phyloP scores from a whole-genome alignment of 2,329 filamentous ascomycete genomes.

The Botrytis cinerea region DNA sequence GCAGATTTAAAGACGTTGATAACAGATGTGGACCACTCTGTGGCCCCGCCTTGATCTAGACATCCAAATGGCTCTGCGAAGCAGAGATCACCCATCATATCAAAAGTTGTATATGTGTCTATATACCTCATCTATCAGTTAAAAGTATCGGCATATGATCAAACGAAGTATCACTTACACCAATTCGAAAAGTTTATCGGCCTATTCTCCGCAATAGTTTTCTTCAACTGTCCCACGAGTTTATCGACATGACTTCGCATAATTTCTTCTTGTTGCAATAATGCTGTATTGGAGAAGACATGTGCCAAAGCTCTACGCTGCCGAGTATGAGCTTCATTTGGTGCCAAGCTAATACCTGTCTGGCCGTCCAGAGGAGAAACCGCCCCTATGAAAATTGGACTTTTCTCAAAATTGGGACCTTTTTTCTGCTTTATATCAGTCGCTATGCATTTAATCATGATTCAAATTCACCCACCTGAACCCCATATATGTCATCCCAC shows the following conservation, averaged over 20 bases:
- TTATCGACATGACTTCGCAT: slow-evolving; percentile 25
- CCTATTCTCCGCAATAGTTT: background rate
- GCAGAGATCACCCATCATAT: slow-evolving; percentile 47
- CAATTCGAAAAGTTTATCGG: slow-evolving; percentile 3
- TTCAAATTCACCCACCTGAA: slow-evolving; percentile 13
- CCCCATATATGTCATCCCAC: slow-evolving; percentile 6
- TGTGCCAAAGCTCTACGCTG: slow-evolving; percentile 36
- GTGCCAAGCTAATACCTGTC: slow-evolving; percentile 23
- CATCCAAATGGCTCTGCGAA: slow-evolving; percentile 47
- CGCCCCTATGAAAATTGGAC: slow-evolving; percentile 24
- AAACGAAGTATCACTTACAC: slow-evolving; percentile 2
- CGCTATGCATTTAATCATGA: background rate
- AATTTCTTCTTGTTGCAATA: slow-evolving; percentile 39
- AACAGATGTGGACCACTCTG: slow-evolving; percentile 23
- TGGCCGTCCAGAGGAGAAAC: slow-evolving; percentile 17
- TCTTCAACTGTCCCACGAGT: background rate
- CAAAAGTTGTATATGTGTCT: slow-evolving; percentile 41
- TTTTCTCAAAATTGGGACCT: slow-evolving; percentile 14
- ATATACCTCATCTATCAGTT: too few species aligned
- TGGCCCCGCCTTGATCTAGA: slow-evolving; percentile 35
- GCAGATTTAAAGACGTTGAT: slow-evolving; percentile 24
- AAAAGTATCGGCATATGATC: background rate
- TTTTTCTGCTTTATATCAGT: slow-evolving; percentile 21
- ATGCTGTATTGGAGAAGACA: slow-evolving; percentile 40
- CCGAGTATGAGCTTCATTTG: slow-evolving; percentile 31